Evolutionary conservation across 441 rosid species (phyloP).

Genomic region (Corymbia citriodora): DNA sequence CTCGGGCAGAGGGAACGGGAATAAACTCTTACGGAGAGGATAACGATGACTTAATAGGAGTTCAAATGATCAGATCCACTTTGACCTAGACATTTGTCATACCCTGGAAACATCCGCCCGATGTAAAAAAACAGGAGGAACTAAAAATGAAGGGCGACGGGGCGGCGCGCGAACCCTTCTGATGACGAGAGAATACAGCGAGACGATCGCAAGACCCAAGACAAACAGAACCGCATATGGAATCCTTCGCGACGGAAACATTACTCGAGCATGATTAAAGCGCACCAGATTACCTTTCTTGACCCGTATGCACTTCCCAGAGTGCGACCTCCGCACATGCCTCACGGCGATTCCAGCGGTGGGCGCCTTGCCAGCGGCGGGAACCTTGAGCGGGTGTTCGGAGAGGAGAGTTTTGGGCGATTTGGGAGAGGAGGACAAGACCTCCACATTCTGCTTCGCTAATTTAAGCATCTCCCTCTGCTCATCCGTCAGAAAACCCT

Average conservation of each 20-base stretch:
- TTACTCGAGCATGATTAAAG: not conserved
- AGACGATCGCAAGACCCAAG: not conserved
- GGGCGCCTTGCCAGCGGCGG: constrained; percentile 55
- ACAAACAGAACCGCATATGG: not conserved
- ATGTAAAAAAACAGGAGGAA: not conserved
- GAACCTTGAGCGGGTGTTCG: constrained; percentile 55
- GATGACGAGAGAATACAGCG: not conserved
- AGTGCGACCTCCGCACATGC: constrained; percentile 82
- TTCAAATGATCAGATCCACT: not conserved
- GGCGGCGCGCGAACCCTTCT: not conserved
- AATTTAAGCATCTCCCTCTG: constrained; percentile 85
- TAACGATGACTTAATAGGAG: not conserved
- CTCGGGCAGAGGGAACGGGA: not conserved
- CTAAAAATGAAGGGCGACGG: not conserved
- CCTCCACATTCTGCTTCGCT: constrained; percentile 53
- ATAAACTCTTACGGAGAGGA: not conserved
- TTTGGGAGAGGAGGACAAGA: constrained; percentile 56
- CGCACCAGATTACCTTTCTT: constrained; percentile 63
- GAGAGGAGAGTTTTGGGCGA: constrained; percentile 56
- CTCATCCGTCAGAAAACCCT: constrained; percentile 76
- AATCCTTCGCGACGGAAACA: not conserved
- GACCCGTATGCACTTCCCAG: constrained; percentile 73
- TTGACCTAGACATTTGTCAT: not conserved
- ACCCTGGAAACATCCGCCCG: not conserved
- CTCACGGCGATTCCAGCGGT: constrained; percentile 61